Conservation (phyloP, 1,139 yeast genomes). For the Sugiyamaella japonica region DNA sequence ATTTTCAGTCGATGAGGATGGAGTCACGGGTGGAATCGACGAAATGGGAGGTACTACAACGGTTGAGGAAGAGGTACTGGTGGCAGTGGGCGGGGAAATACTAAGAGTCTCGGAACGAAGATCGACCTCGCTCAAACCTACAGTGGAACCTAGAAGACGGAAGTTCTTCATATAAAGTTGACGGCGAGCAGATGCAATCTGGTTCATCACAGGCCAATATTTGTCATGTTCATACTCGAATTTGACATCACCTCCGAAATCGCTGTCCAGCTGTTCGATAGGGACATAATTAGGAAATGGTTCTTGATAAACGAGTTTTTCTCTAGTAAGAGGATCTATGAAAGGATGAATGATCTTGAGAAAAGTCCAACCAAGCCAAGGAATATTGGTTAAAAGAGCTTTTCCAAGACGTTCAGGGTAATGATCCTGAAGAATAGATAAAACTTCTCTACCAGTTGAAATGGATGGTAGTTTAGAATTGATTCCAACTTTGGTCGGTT, state of each 20-base stretch:
- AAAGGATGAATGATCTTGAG: constrained; percentile 88
- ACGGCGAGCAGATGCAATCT: constrained; percentile 58
- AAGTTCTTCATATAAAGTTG: constrained; percentile 61
- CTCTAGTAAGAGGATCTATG: constrained; percentile 91
- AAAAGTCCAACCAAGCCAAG: constrained; percentile 90
- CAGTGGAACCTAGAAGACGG: constrained; percentile 60
- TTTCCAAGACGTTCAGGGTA: constrained; percentile 94
- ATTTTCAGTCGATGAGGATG: constrained; percentile 1
- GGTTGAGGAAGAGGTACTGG: constrained; percentile 4
- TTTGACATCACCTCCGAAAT: constrained; percentile 79
- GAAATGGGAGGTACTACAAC: neutral
- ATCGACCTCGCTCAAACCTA: constrained; percentile 84
- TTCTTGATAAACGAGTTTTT: constrained; percentile 85
- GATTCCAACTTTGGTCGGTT: constrained; percentile 57
- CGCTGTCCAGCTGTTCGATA: constrained; percentile 72
- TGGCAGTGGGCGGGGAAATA: neutral
- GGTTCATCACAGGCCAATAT: constrained; percentile 75
- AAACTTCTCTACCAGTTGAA: constrained; percentile 74
- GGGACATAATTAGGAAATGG: constrained; percentile 86
- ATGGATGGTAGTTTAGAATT: constrained; percentile 79
- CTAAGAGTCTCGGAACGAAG: constrained; percentile 46
- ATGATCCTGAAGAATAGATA: constrained; percentile 87
- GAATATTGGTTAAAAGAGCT: constrained; percentile 87
- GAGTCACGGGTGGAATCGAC: neutral
- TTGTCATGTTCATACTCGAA: constrained; percentile 76